These are phyloP conservation scores for Marasmius tenuissimus DNA, from an alignment of 1,284 basidiomycete genomes.

Conservation along the genomic window DNA sequence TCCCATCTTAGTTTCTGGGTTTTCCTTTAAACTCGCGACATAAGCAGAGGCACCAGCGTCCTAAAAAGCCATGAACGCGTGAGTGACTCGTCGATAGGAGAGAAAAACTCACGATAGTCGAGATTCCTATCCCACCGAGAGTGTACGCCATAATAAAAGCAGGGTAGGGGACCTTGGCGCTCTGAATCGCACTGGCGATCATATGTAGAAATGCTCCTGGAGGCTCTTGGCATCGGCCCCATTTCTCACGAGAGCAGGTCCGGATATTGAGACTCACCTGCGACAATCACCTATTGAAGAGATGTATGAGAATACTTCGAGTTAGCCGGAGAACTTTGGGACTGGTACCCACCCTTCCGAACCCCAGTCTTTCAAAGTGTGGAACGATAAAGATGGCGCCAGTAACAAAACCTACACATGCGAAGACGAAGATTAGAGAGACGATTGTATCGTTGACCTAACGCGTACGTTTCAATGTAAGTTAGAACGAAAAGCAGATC, in stretches of 20 bases:
- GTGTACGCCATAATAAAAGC: constrained; percentile 56
- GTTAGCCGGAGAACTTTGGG: background rate
- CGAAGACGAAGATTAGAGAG: constrained; percentile 25
- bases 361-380: constrained; percentile 53
- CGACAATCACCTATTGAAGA: constrained; percentile 29
- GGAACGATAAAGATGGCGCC: constrained; percentile 48
- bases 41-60: constrained; percentile 60
- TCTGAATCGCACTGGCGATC: constrained; percentile 52
- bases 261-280: constrained; percentile 25
- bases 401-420: constrained; percentile 11
- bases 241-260: background rate
- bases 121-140: constrained; percentile 64
- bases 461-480: too few species aligned
- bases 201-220: constrained; percentile 22
- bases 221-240: background rate
- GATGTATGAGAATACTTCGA: background rate
- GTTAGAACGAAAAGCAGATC: too few species aligned
- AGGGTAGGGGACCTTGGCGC: constrained; percentile 64
- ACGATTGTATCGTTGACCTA: background rate
- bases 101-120: constrained; percentile 40
- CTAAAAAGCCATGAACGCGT: constrained; percentile 12
- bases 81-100: background rate
- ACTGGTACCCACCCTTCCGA: constrained; percentile 48
- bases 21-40: constrained; percentile 46
- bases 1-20: constrained; percentile 54